Evolutionary conservation across 2,329 filamentous ascomycete species (phyloP), one percentile per base, ranked within the genome.

Genomic region (Cryphonectria parasitica): DNA sequence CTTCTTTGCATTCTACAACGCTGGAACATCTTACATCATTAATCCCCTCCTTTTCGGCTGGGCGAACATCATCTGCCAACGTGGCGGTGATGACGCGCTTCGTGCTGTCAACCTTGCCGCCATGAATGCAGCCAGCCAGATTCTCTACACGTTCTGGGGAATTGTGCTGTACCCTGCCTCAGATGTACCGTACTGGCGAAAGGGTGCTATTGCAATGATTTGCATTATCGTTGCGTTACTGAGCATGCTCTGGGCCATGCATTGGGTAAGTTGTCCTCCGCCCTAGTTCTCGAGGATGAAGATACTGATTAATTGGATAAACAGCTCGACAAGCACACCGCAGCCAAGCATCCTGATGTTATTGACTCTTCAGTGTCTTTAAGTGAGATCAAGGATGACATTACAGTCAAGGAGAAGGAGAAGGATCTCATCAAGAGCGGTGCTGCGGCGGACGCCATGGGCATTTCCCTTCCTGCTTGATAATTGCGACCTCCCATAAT

Each of bases 61-160:
- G 80, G 80, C 80, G 3, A 82, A 77, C 67, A 76, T 80, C 28
- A 81, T 82, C 22, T 76, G 76, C 15, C 77, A 79, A 71, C 75
- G 80, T 1, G 73, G 73, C 4, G 80, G 80, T 7, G 83, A 84
- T 22, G 82, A 84, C 69, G 82, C 82, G 1, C 73, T 78, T 0
- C 75, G 83, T 15, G 79, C 79, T 15, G 77, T 84, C 2, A 80
- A 80, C 0, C 72, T 84, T 0, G 81, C 80, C 56, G 77, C 77
- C 0, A 83, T 84, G 81, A 82, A 81, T 15, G 79, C 80, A 34
- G 77, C 78, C 2, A 78, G 79, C 19, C 79, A 78, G 58, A 75
- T 80, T 0, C 70, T 84, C 36, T 84, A 82, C 71, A 83, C 83
- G 0, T 84, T 83, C 64, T 84, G 83, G 82, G 83, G 82, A 0